A percentile compares a stretch with the other conserved stretches of the same genome.
Evolutionary conservation across 2,329 filamentous ascomycete species (phyloP).

Genomic region (Fusarium torulosum): DNA sequence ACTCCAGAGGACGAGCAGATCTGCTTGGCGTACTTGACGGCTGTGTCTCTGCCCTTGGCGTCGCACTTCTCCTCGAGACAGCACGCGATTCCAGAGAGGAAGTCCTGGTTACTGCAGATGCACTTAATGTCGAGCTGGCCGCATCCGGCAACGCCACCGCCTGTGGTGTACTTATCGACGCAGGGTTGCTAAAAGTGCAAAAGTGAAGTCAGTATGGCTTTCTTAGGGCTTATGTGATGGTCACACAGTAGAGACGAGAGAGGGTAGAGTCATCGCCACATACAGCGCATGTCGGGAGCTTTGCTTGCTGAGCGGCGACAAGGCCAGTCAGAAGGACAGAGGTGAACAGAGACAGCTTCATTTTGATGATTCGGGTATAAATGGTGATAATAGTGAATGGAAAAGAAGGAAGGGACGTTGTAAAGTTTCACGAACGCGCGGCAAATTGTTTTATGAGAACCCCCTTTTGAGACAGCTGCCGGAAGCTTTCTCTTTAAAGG

Average conservation of each 20-base stretch:
- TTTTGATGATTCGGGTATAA: conserved; percentile 39
- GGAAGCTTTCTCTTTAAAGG: background rate
- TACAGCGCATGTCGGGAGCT: conserved; percentile 57
- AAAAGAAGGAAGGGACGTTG: background rate
- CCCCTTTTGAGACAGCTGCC: conserved; percentile 20
- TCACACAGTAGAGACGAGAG: background rate
- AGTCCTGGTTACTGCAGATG: conserved; percentile 57
- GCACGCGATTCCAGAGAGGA: conserved; percentile 58
- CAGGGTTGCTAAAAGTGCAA: conserved; percentile 49
- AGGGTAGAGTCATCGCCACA: conserved; percentile 35
- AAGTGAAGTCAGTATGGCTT: conserved; percentile 14
- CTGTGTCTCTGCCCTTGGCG: conserved; percentile 49
- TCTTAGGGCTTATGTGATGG: background rate
- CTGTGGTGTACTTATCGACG: conserved; percentile 52
- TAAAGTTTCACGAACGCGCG: conserved; percentile 15
- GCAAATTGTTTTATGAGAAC: conserved; percentile 2
- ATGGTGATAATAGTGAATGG: background rate
- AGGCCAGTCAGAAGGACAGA: conserved; percentile 51
- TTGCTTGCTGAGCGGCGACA: conserved; percentile 51
- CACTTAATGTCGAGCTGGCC: conserved; percentile 55
- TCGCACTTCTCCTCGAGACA: conserved; percentile 55
- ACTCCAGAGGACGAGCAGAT: conserved; percentile 56
- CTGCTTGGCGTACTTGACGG: conserved; percentile 55
- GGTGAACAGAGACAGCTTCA: conserved; percentile 53
- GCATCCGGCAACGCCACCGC: conserved; percentile 55